Conservation (phyloP, 345 rosid genomes). For the Xanthoceras sorbifolium region DNA sequence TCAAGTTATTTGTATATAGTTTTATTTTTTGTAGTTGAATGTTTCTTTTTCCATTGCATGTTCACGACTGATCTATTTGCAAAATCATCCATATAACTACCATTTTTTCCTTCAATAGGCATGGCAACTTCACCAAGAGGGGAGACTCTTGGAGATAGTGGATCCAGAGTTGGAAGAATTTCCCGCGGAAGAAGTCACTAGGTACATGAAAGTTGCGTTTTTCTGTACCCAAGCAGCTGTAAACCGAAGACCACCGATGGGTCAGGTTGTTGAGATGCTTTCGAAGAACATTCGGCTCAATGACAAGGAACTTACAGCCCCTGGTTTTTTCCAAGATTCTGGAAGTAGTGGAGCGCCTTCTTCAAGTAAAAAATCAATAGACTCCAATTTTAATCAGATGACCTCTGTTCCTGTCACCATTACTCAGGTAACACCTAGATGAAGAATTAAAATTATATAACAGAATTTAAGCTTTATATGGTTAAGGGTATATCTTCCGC, state of each 20-base stretch:
- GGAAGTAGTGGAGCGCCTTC: constrained; percentile 19
- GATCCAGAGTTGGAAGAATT: constrained; percentile 56
- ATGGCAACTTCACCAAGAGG: constrained; percentile 62
- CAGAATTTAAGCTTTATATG: not conserved
- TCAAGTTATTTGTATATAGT: not conserved
- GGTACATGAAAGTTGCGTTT: constrained; percentile 65
- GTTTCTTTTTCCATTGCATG: not conserved
- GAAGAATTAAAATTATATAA: constrained; percentile 22
- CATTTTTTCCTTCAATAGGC: constrained; percentile 39
- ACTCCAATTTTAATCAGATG: constrained; percentile 38
- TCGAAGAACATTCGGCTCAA: constrained; percentile 47
- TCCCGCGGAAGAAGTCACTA: constrained; percentile 48
- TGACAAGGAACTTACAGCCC: constrained; percentile 55
- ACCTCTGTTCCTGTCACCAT: constrained; percentile 55
- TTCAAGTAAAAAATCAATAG: constrained; percentile 34
- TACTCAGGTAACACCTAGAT: constrained; percentile 60
- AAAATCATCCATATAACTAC: not conserved
- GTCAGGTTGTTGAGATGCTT: constrained; percentile 71
- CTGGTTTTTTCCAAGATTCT: constrained; percentile 55
- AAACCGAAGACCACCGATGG: constrained; percentile 59
- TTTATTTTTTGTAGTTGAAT: not conserved
- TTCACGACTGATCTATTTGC: not conserved
- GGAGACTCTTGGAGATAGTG: constrained; percentile 48
- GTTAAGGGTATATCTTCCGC: not conserved
- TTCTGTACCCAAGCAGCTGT: constrained; percentile 67